Evolutionary conservation across 768 basidiomycete genomes (phyloP).

Genomic region (Gelatoporia subvermispora): DNA sequence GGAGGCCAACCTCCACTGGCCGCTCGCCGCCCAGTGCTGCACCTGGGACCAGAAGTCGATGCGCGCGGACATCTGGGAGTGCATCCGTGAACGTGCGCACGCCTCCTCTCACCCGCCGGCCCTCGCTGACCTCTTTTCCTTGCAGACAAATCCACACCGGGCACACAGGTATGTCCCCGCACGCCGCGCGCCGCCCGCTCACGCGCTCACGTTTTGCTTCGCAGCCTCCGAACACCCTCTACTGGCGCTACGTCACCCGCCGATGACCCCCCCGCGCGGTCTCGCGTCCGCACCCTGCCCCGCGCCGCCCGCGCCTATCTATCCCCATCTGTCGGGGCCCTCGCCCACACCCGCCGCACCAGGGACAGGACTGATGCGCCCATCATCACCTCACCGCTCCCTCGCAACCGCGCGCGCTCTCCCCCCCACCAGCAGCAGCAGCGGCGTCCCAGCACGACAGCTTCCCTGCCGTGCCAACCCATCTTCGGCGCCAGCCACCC

Average conservation of each 20-base stretch:
- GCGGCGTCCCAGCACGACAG: too few species aligned
- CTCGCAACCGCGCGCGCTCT: too few species aligned
- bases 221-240: conserved; percentile 39
- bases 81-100: conserved; percentile 60
- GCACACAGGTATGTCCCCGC: conserved; percentile 33
- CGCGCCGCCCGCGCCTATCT: too few species aligned
- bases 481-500: too few species aligned
- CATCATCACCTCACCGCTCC: too few species aligned
- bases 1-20: conserved; percentile 66
- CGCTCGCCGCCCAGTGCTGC: conserved; percentile 61
- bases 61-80: conserved; percentile 75
- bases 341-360: too few species aligned
- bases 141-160: conserved; percentile 55
- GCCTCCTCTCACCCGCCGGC: conserved; percentile 2
- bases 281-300: too few species aligned
- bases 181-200: neutral
- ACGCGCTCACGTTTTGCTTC: neutral
- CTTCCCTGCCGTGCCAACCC: too few species aligned
- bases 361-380: too few species aligned
- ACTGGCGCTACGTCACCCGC: conserved; percentile 46
- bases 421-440: too few species aligned
- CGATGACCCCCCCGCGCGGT: conserved; percentile 22
- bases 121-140: conserved; percentile 5
- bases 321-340: too few species aligned
- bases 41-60: conserved; percentile 64